Base-by-base conservation (phyloP, 1,139 yeast species). In the Taiozyma sp. region DNA sequence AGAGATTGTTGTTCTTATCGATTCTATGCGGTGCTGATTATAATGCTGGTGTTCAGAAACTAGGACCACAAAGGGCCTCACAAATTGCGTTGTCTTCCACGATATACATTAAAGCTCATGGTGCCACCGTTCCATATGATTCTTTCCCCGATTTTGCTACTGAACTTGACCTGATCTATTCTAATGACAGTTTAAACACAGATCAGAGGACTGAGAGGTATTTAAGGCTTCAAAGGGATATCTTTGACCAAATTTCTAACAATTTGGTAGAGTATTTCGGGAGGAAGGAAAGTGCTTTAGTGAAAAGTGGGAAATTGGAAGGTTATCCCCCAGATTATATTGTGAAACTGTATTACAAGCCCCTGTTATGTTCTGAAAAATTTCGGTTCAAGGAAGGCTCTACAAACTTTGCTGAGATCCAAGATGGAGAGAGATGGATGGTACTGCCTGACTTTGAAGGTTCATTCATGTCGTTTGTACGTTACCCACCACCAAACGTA, bases 11-110 rank as follows among this genome's bases (percentile, higher is more conserved):
- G 5, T 70, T 83, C 34, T 68, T 79, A 47, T 81, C 85, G 0
- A 68, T 80, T 2, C 58, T 83, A 19, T 62, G 77, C 42, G 88
- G 89, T 1, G 87, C 83, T 7, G 89, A 84, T 60, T 83, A 81
- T 57, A 76, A 81, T 42, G 84, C 85, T 1, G 85, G 86, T 1
- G 69, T 77, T 0, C 62, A 66, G 14, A 70, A 72, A 2, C 63
- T 83, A 6, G 90, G 89, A 0, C 71, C 74, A 5, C 70, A 68
- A 13, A 70, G 77, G 51, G 74, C 83, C 2, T 56, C 67, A n/a
- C 60, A 65, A 26, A 47, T 76, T 13, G 72, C 74, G 3, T 63
- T 68, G 16, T 59, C 65, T 35, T 71, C 72, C 0, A 61, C 68
- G 4, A 16, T 44, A 1, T 41, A 50, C 8, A 49, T 58, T 5